These are phyloP conservation scores for Scopulariopsis brevicaulis DNA, from an alignment of 2,329 filamentous ascomycete genomes.

Conservation along the genomic window DNA sequence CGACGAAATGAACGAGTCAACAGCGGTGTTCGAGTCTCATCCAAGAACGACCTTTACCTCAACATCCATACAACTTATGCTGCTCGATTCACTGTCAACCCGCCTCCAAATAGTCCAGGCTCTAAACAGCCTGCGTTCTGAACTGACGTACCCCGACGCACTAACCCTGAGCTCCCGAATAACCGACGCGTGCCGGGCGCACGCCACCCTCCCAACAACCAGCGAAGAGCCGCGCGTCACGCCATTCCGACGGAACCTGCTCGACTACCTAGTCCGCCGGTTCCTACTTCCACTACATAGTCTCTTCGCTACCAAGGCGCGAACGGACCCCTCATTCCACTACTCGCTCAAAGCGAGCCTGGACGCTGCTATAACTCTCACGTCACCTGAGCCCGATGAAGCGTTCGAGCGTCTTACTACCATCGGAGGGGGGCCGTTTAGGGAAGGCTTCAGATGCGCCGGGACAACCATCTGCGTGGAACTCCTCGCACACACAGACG, in stretches of 20 bases:
- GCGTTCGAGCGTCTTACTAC: constrained; percentile 23
- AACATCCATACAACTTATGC: constrained; percentile 21
- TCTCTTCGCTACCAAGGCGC: constrained; percentile 29
- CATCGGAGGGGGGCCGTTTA: constrained; percentile 26
- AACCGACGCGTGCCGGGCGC: constrained; percentile 12
- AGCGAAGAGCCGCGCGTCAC: constrained; percentile 10
- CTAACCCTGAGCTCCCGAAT: constrained; percentile 22
- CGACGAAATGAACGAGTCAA: constrained; percentile 11
- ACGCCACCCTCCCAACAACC: constrained; percentile 10
- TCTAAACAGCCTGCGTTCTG: constrained; percentile 19
- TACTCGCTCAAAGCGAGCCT: constrained; percentile 35
- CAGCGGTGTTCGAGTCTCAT: constrained; percentile 10
- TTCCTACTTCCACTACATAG: constrained; percentile 44
- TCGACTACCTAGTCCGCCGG: constrained; percentile 39
- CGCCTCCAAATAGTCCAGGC: constrained; percentile 21
- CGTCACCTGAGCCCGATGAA: constrained; percentile 22
- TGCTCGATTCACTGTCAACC: constrained; percentile 21
- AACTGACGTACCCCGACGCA: constrained; percentile 20
- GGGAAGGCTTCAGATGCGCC: constrained; percentile 23
- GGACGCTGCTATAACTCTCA: constrained; percentile 26
- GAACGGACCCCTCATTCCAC: constrained; percentile 31
- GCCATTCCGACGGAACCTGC: constrained; percentile 32
- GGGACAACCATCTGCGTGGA: constrained; percentile 20
- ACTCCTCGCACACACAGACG: constrained; percentile 19
- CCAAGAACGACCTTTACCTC: constrained; percentile 16